Base-by-base conservation (phyloP, 192 early-diverging fungal species). In the Coemansia sp. region DNA sequence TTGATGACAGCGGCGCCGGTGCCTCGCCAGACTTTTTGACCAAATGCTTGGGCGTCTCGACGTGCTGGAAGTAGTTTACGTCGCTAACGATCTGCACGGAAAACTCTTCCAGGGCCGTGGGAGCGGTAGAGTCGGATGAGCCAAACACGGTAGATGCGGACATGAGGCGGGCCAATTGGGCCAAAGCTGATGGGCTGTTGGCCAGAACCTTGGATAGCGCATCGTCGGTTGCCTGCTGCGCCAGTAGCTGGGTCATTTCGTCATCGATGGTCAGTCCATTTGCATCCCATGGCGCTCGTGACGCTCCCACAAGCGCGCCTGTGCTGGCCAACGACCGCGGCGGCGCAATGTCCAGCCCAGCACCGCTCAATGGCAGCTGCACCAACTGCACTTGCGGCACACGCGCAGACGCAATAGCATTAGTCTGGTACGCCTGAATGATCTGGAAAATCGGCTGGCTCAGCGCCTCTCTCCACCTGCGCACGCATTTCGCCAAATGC, bases 401-500 rank as follows among this genome's bases (percentile, higher is more conserved):
- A 2, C 38, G 36, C 0, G 72, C 71, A 0, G 64, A 38, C n/a
- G 54, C 59, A 20, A 80, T 64, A 2, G 21, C 46, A 4, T 67
- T 48, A 8, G 67, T 21, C 62, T 74, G 77, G 17, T 57, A 21
- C 3, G 55, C 44, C 74, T 81, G 71, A 38, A 80, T 68, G 52
- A 83, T 75, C 62, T 74, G 73, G 68, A 74, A 85, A 19, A 94
- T 85, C 0, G 95, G 88, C 28, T 87, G 77, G n/a, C 81, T 76
- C 34, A 99, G 80, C 0, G 93, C 83, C 37, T 88, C 88, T 2
- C 90, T 78, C 70, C 94, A 96, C 63, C 91, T 89, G 22, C 88
- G 88, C 46, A 99, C 82, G 63, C 93, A 94, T 78, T 96, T 97
- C 72, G 90, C 78, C 50, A 99, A 72, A 34, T 95, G 94, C 56